These are phyloP conservation scores for Podospora bellae-mahoneyi DNA, from an alignment of 495 filamentous ascomycete species.

Conservation along the genomic window DNA sequence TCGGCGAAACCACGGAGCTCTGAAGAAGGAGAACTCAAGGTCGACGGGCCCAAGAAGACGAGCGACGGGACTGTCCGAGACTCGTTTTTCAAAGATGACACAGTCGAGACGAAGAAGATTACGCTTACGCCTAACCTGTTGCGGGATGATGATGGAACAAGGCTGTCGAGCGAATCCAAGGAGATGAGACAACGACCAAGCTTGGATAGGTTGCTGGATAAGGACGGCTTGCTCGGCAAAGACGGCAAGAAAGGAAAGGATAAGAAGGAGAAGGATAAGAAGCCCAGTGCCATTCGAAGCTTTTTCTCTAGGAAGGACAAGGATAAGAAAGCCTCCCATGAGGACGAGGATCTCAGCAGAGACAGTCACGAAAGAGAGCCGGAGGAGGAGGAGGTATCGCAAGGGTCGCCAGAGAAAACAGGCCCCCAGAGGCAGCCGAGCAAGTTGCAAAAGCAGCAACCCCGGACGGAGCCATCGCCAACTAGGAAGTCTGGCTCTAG, in stretches of 20 bases:
- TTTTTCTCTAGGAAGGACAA: slow-evolving; percentile 95
- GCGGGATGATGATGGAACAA: slow-evolving; percentile 69
- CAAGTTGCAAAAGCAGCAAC: slow-evolving; percentile 72
- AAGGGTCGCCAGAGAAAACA: slow-evolving; percentile 33
- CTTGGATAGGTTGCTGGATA: slow-evolving; percentile 55
- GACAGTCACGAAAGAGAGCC: slow-evolving; percentile 43
- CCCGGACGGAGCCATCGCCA: slow-evolving; percentile 53
- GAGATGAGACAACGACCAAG: slow-evolving; percentile 54
- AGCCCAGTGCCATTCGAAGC: slow-evolving; percentile 84
- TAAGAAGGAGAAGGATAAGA: slow-evolving; percentile 89
- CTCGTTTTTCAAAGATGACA: slow-evolving; percentile 96
- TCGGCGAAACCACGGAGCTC: slow-evolving; percentile 45
- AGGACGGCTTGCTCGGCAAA: slow-evolving; percentile 42
- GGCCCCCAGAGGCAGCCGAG: slow-evolving; percentile 56
- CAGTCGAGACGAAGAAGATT: slow-evolving; percentile 93
- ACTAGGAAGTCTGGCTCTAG: slow-evolving; percentile 38
- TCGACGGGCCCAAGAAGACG: slow-evolving; percentile 57
- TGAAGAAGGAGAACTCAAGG: slow-evolving; percentile 63
- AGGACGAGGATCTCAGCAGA: slow-evolving; percentile 64
- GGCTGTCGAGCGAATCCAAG: slow-evolving; percentile 60
- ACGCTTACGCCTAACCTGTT: slow-evolving; percentile 93
- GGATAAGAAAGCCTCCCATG: slow-evolving; percentile 66
- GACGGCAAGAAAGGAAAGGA: slow-evolving; percentile 60
- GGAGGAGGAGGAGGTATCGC: slow-evolving; percentile 43
- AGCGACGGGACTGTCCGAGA: slow-evolving; percentile 83